Evolutionary conservation across 2,329 filamentous ascomycete species (phyloP), one percentile per base, ranked within the genome.

Genomic region (Ophiosphaerella korrae): DNA sequence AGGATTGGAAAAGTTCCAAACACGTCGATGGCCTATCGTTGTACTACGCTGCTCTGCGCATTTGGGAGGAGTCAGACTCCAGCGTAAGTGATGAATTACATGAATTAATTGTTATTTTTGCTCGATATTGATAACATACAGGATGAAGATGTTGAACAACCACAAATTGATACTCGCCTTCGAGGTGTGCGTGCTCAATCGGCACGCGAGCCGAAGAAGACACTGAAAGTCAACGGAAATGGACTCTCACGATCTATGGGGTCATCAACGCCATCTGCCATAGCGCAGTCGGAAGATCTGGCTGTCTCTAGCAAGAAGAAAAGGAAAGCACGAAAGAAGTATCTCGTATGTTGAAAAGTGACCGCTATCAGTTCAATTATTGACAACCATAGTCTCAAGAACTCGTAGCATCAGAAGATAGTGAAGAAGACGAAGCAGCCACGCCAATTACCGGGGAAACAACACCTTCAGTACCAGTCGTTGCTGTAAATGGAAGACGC

Each of bases 321-420:
- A 52, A 58, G 63, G 26, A 68, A 63, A 38, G 53, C 60, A 33
- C 58, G 58, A 31, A 71, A 70, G 55, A 63, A 66, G 56, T 63
- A 61, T 54, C 50, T 66, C 39, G 68, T 68, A 59, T 42, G 58
- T 50, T 41, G 18, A 42, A 9, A 29, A 29, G 26, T 29, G 11
- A 29, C 26, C 26, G 11, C 26, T 29, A 29, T 29, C 26, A 29
- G 26, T 7, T 29, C 29, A 42, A 38, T 5, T 44, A 44, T 60
- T 63, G 43, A 68, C 37, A 35, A 14, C 29, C 34, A 31, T 46
- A 70, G 67, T 70, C 67, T 13, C 55, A 68, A 42, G 66, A 69
- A 47, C 52, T 70, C 11, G 58, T 70, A n/a, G 65, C 57, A 35
- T 66, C 62, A 45, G 66, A 67, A n/a, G 63, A 65, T 42, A 62